Percentiles rank a stretch among this genome's conserved stretches.
Conservation (phyloP, 208 protist genomes). For the Trypanosoma platydactyli region DNA sequence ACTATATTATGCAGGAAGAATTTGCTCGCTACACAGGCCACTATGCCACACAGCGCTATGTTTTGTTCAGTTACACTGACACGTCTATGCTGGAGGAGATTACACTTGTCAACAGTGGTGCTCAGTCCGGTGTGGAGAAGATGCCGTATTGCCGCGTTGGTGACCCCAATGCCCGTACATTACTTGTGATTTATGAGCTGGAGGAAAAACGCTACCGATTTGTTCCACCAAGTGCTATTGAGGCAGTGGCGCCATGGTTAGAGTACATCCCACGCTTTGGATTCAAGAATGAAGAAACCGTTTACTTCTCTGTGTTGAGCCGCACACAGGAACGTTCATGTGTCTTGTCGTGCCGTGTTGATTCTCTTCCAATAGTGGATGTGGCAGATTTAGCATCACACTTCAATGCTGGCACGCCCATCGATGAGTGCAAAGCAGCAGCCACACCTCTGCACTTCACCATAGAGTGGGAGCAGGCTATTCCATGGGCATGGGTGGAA, state of each 20-base stretch:
- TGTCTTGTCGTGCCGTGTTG: constrained; percentile 58
- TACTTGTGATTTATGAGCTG: constrained; percentile 60
- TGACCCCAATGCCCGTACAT: constrained; percentile 63
- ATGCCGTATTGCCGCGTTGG: constrained; percentile 84
- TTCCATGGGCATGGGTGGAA: constrained; percentile 83
- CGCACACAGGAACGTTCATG: constrained; percentile 69
- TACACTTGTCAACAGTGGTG: constrained; percentile 43
- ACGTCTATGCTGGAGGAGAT: constrained; percentile 62
- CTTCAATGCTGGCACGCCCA: constrained; percentile 14
- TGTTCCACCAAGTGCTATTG: constrained; percentile 46
- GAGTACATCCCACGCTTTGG: constrained; percentile 88
- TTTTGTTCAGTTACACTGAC: constrained; percentile 82
- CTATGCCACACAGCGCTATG: constrained; percentile 66
- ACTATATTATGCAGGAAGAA: constrained; percentile 93
- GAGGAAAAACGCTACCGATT: constrained; percentile 34
- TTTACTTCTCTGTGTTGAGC: constrained; percentile 70
- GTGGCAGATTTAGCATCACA: constrained; percentile 32
- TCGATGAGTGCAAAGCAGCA: constrained; percentile 7
- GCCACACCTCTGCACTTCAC: constrained; percentile 11
- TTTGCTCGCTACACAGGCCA: constrained; percentile 88
- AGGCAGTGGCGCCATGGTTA: constrained; percentile 43
- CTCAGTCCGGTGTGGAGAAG: constrained; percentile 41
- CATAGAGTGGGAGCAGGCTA: constrained; percentile 54
- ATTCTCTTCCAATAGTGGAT: constrained; percentile 41
- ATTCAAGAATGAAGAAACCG: constrained; percentile 59